These are phyloP conservation scores for Fusarium irregulare DNA, from an alignment of 2,329 filamentous ascomycete genomes.

Conservation along the genomic window DNA sequence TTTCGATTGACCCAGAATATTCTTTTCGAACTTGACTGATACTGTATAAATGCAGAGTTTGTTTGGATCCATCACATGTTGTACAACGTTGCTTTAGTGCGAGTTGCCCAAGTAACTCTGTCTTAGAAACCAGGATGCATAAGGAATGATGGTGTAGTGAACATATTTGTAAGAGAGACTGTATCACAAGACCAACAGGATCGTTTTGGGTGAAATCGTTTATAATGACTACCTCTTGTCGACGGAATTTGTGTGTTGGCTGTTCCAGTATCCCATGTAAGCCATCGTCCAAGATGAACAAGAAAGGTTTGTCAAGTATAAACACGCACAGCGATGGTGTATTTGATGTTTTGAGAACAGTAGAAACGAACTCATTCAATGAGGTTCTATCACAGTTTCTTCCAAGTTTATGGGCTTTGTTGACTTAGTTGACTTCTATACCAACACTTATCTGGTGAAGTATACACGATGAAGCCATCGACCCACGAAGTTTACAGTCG, in stretches of 20 bases:
- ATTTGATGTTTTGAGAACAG: fast-evolving
- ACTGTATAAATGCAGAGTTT: background rate
- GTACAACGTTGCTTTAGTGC: background rate
- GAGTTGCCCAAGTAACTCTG: background rate
- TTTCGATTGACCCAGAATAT: background rate
- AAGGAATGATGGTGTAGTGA: background rate
- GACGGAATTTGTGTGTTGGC: background rate
- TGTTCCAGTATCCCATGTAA: background rate
- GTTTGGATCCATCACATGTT: background rate
- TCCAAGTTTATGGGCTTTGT: background rate
- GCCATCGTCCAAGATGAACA: background rate
- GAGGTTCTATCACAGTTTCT: background rate
- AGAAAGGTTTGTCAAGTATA: background rate
- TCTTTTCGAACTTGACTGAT: background rate
- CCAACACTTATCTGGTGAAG: background rate
- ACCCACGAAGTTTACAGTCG: background rate
- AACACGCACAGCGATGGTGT: fast-evolving
- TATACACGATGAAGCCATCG: background rate
- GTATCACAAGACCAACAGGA: background rate
- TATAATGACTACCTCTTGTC: background rate
- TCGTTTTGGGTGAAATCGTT: background rate
- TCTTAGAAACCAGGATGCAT: background rate
- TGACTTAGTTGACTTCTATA: no score
- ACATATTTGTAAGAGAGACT: background rate
- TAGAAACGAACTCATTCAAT: fast-evolving